Evolutionary conservation across 805 yeast genomes (phyloP).

Genomic region (Wickerhamomyces subpelliculosus): DNA sequence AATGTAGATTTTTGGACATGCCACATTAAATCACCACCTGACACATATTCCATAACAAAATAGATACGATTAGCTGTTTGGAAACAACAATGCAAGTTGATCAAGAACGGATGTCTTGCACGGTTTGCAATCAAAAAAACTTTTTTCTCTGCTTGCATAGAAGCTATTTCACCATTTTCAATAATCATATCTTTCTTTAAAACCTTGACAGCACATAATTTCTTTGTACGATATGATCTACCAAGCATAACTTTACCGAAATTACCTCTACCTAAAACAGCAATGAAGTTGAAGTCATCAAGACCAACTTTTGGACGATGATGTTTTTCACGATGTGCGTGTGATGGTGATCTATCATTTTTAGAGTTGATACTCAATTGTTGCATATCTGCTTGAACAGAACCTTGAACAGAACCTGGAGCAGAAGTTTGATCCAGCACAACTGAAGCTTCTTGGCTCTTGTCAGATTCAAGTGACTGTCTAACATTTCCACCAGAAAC

Average conservation of each 20-base stretch:
- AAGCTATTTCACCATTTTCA: slow-evolving; percentile 93
- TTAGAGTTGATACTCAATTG: slow-evolving; percentile 1
- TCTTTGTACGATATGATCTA: slow-evolving; percentile 75
- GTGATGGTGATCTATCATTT: slow-evolving; percentile 5
- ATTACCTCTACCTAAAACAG: slow-evolving; percentile 96
- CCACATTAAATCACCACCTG: slow-evolving; percentile 99
- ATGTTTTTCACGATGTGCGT: slow-evolving; percentile 17
- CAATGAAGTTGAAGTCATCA: slow-evolving; percentile 90
- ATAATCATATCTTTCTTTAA: slow-evolving; percentile 92
- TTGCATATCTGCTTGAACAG: neutral
- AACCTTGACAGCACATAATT: slow-evolving; percentile 91
- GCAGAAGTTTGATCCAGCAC: too few species aligned
- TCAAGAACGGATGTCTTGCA: slow-evolving; percentile 87
- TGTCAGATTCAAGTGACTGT: neutral
- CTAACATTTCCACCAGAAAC: neutral
- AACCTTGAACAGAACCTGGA: neutral
- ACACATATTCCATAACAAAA: slow-evolving; percentile 96
- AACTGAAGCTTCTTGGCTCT: too few species aligned
- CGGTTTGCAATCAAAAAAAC: slow-evolving; percentile 80
- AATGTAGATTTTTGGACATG: slow-evolving; percentile 92
- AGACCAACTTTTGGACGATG: slow-evolving; percentile 76
- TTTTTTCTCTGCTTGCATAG: slow-evolving; percentile 89
- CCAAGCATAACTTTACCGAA: slow-evolving; percentile 98
- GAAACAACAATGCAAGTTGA: slow-evolving; percentile 89
- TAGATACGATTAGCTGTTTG: slow-evolving; percentile 97